phyloP scores from a whole-genome alignment of 805 yeast species.

The Myxozyma sirexii region DNA sequence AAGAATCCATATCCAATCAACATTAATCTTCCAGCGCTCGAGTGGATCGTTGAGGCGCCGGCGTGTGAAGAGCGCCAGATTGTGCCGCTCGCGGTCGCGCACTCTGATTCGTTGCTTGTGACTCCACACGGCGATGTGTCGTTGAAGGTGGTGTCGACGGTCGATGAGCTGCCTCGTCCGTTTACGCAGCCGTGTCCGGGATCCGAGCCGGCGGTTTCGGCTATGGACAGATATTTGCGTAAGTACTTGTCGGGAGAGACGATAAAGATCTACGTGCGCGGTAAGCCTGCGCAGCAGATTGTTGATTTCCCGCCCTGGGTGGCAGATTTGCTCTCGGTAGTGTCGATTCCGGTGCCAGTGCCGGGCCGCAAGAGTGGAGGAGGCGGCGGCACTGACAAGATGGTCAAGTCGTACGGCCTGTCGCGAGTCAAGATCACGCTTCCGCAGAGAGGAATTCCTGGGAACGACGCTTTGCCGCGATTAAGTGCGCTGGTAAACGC shows the following conservation, averaged over 20 bases:
- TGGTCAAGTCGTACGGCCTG: constrained; percentile 28
- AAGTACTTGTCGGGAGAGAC: constrained; percentile 26
- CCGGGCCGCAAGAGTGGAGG: constrained; percentile 25
- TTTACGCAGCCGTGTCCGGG: constrained; percentile 25
- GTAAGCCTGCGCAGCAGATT: constrained; percentile 25
- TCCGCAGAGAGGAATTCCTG: constrained; percentile 19
- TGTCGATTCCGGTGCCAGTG: constrained; percentile 30
- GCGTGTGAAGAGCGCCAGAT: constrained; percentile 21
- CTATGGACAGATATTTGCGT: constrained; percentile 28
- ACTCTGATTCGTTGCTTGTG: constrained; percentile 20
- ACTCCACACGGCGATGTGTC: constrained; percentile 19
- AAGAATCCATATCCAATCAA: constrained; percentile 30
- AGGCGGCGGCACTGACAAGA: constrained; percentile 15
- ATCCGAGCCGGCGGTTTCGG: constrained; percentile 21
- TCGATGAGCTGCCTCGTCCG: constrained; percentile 19
- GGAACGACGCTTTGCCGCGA: constrained; percentile 19
- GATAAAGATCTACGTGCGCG: constrained; percentile 28
- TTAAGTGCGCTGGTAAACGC: constrained; percentile 35
- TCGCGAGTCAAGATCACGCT: constrained; percentile 29
- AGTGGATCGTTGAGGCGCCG: constrained; percentile 30
- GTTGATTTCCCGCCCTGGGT: constrained; percentile 29
- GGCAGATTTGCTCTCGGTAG: constrained; percentile 20
- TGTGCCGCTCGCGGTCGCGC: constrained; percentile 26
- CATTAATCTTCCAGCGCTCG: constrained; percentile 25
- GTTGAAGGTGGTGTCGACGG: constrained; percentile 15